These are phyloP conservation scores for Globisporangium viniferum DNA, from an alignment of 352 stramenopile species.

Conservation along the genomic window DNA sequence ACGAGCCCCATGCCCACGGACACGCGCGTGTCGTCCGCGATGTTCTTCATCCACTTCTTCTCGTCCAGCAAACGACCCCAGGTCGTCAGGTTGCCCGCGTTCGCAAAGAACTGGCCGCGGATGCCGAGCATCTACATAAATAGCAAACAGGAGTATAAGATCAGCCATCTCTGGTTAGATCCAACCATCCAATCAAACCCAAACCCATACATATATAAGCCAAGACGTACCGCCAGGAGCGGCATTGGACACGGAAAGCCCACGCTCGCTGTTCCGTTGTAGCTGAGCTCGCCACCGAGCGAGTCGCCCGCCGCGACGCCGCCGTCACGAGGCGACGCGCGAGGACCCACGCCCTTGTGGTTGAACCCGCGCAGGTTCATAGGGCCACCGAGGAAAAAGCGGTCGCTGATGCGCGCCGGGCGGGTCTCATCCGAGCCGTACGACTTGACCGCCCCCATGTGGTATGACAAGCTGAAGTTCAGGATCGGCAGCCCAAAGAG, in stretches of 20 bases:
- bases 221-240: conserved; percentile 65
- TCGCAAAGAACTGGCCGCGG: conserved; percentile 87
- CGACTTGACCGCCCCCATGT: conserved; percentile 76
- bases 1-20: conserved; percentile 85
- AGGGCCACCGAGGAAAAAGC: conserved; percentile 89
- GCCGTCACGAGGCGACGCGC: conserved; percentile 82
- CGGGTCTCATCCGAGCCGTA: conserved; percentile 68
- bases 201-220: background rate
- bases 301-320: conserved; percentile 81
- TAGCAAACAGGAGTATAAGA: background rate
- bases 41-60: conserved; percentile 90
- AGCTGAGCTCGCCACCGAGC: conserved; percentile 88
- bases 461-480: conserved; percentile 80
- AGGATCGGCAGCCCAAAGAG: conserved; percentile 71
- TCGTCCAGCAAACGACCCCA: conserved; percentile 83
- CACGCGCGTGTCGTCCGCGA: conserved; percentile 83
- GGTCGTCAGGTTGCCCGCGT: conserved; percentile 87
- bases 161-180: background rate
- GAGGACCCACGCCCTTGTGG: conserved; percentile 87
- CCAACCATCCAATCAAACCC: background rate
- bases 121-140: conserved; percentile 69
- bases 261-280: conserved; percentile 79
- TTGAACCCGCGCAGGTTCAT: conserved; percentile 90
- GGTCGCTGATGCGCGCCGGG: conserved; percentile 88
- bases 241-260: conserved; percentile 85